These are phyloP conservation scores for Chalciporus piperatus DNA, from an alignment of 768 basidiomycete species.

Conservation along the genomic window DNA sequence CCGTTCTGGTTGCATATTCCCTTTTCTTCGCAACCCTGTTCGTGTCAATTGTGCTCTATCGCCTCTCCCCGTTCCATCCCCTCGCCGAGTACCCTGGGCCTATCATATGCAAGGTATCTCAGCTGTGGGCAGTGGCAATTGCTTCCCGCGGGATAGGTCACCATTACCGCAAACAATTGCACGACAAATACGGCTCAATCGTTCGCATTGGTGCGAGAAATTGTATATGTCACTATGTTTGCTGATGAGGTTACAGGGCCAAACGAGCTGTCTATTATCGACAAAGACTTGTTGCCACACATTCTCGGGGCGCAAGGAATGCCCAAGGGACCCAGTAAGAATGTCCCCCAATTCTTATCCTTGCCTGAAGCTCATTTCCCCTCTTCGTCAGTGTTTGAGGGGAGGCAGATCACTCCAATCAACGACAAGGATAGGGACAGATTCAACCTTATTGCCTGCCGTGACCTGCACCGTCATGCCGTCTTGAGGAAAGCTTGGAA, in stretches of 20 bases:
- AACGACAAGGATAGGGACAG: slow-evolving; percentile 10
- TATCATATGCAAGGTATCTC: slow-evolving; percentile 27
- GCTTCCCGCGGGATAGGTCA: slow-evolving; percentile 19
- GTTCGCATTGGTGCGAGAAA: slow-evolving; percentile 30
- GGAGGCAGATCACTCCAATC: slow-evolving; percentile 18
- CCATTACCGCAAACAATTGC: slow-evolving; percentile 21
- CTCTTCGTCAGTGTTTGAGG: slow-evolving; percentile 17
- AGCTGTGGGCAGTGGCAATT: slow-evolving; percentile 25
- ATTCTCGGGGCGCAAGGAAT: slow-evolving; percentile 27
- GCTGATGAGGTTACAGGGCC: slow-evolving; percentile 30
- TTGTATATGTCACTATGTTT: neutral
- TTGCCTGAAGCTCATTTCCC: slow-evolving; percentile 3
- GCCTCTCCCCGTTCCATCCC: slow-evolving; percentile 39
- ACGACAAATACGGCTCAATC: slow-evolving; percentile 31
- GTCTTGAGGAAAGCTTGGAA: slow-evolving; percentile 31
- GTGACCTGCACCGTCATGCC: slow-evolving; percentile 21
- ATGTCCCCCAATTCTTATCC: neutral
- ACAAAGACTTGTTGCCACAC: slow-evolving; percentile 20
- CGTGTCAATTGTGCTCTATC: slow-evolving; percentile 32
- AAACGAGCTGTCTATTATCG: slow-evolving; percentile 35
- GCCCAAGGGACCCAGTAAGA: slow-evolving; percentile 30
- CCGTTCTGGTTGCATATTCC: slow-evolving; percentile 13
- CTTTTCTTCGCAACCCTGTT: slow-evolving; percentile 20
- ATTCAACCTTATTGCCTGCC: slow-evolving; percentile 16
- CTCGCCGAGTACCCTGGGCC: slow-evolving; percentile 39